Percentiles rank a stretch among this genome's conserved stretches.
These are phyloP conservation scores for Arthrobotrys iridis DNA, from an alignment of 2,329 filamentous ascomycete species.

Conservation along the genomic window DNA sequence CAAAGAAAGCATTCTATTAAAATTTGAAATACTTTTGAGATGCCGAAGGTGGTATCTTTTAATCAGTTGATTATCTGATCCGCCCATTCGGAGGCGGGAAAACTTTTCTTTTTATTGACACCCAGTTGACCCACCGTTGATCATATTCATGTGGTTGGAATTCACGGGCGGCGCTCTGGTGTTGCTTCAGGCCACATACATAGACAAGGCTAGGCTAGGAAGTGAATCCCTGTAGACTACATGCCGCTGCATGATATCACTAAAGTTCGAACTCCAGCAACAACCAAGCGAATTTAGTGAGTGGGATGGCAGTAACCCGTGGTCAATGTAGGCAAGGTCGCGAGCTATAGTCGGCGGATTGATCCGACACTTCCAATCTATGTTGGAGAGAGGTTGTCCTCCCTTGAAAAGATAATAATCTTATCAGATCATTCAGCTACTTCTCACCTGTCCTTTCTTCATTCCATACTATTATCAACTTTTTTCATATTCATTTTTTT, in stretches of 20 bases:
- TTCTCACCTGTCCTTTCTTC: conserved; percentile 14
- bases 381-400: conserved; percentile 6
- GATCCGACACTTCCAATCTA: conserved; percentile 25
- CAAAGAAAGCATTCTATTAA: conserved; percentile 4
- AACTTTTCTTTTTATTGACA: conserved; percentile 30
- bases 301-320: conserved; percentile 5
- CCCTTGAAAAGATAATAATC: conserved; percentile 39
- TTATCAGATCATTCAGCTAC: conserved; percentile 53
- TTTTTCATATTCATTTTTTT: background rate
- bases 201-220: conserved; percentile 11
- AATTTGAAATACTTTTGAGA: conserved; percentile 9
- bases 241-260: conserved; percentile 43
- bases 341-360: conserved; percentile 27
- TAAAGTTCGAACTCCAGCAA: conserved; percentile 9
- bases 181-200: conserved; percentile 7
- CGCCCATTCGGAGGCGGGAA: conserved; percentile 4
- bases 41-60: conserved; percentile 27
- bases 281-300: conserved; percentile 29
- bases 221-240: conserved; percentile 14
- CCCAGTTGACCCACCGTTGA: conserved; percentile 1
- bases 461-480: conserved; percentile 1
- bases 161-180: conserved; percentile 23
- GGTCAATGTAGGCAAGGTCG: conserved; percentile 5
- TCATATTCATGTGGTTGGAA: conserved; percentile 11
- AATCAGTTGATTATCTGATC: conserved; percentile 52